Conservation (phyloP, 495 filamentous ascomycete species). For the Podospora fimiseda region DNA sequence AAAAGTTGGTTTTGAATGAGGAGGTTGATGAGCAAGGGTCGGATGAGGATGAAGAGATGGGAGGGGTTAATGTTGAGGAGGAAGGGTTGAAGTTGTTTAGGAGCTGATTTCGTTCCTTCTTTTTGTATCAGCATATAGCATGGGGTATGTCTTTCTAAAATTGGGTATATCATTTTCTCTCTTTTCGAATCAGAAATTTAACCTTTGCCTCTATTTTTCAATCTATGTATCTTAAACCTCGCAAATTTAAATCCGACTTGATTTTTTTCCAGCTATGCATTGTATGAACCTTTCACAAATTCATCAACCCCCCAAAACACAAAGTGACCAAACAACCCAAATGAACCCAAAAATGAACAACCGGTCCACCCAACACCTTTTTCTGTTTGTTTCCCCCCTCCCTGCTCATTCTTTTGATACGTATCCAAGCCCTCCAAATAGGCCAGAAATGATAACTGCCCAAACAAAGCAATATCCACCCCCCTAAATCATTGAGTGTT, state of each 20-base stretch:
- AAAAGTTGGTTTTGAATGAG: slow-evolving; percentile 67
- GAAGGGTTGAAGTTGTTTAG: slow-evolving; percentile 72
- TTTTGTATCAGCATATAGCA: background rate
- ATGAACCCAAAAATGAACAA: slow-evolving; percentile 25
- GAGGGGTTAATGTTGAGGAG: slow-evolving; percentile 53
- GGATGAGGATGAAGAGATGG: slow-evolving; percentile 50
- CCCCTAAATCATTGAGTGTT: slow-evolving; percentile 11
- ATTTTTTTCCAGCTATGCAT: background rate
- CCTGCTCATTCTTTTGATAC: slow-evolving; percentile 5
- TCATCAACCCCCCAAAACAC: slow-evolving; percentile 4
- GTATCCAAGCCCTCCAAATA: slow-evolving; percentile 24
- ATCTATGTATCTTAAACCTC: no score
- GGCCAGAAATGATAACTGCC: slow-evolving; percentile 39
- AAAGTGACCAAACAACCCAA: slow-evolving; percentile 18
- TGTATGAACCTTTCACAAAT: background rate
- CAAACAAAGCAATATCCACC: slow-evolving; percentile 23
- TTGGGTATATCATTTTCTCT: background rate
- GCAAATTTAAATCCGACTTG: background rate
- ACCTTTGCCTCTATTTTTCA: no score
- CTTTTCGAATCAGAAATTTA: background rate
- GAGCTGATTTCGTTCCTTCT: slow-evolving; percentile 29
- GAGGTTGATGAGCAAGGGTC: slow-evolving; percentile 48
- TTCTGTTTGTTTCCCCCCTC: background rate
- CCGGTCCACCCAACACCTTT: slow-evolving; percentile 24
- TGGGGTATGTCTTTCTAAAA: background rate